Percentiles rank a stretch among this genome's conserved stretches.
Evolutionary conservation across 2,329 filamentous ascomycete species (phyloP).

Genomic region (Talaromyces sp.): DNA sequence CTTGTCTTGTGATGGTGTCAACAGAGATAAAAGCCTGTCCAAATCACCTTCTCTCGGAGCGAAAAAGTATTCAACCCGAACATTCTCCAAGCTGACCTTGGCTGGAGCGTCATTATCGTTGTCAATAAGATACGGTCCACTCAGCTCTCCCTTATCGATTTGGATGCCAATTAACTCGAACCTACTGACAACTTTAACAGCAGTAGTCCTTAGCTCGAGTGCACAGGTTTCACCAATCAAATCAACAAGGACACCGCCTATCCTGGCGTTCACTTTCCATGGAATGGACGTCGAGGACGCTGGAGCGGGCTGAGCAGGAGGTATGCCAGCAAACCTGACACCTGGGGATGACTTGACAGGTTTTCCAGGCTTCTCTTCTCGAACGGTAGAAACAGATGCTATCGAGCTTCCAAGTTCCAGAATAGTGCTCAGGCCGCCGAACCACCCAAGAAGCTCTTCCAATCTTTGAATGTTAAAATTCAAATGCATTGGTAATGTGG

Average conservation of each 20-base stretch:
- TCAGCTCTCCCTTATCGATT: slow-evolving; percentile 68
- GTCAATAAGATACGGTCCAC: slow-evolving; percentile 60
- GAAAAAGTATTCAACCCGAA: slow-evolving; percentile 66
- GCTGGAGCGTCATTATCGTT: slow-evolving; percentile 49
- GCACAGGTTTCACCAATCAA: slow-evolving; percentile 74
- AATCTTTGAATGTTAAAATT: slow-evolving; percentile 71
- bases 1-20: slow-evolving; percentile 86
- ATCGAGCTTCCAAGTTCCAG: slow-evolving; percentile 83
- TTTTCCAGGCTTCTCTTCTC: slow-evolving; percentile 26
- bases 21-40: slow-evolving; percentile 72
- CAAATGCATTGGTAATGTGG: slow-evolving; percentile 70
- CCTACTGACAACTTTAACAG: slow-evolving; percentile 73
- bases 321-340: slow-evolving; percentile 49
- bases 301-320: slow-evolving; percentile 24
- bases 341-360: slow-evolving; percentile 37
- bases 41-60: slow-evolving; percentile 74
- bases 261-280: slow-evolving; percentile 66
- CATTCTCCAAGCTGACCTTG: slow-evolving; percentile 56
- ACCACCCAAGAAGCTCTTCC: slow-evolving; percentile 81
- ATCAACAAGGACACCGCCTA: slow-evolving; percentile 70
- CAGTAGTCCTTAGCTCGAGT: slow-evolving; percentile 67
- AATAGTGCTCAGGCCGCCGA: slow-evolving; percentile 87
- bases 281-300: slow-evolving; percentile 19
- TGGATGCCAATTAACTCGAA: slow-evolving; percentile 65
- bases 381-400: slow-evolving; percentile 59